A percentile compares a stretch with the other conserved stretches of the same genome.
These are phyloP conservation scores for Apiotrichum akiyoshidainum DNA, from an alignment of 1,284 basidiomycete genomes.

Conservation along the genomic window DNA sequence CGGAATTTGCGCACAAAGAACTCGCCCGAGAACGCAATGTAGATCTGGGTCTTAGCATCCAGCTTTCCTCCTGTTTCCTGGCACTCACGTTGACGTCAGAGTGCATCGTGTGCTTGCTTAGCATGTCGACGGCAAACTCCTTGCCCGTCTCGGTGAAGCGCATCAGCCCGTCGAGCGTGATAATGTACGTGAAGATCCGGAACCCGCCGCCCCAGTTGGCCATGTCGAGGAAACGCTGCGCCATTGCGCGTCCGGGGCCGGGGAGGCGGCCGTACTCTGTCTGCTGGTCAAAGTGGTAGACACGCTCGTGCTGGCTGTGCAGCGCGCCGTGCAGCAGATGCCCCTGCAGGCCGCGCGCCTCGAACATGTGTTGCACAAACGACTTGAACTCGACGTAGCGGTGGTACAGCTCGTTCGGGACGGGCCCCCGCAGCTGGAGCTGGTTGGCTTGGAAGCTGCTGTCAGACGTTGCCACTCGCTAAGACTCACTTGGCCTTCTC, in stretches of 20 bases:
- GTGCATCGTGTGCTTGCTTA: constrained; percentile 59
- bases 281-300: constrained; percentile 53
- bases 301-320: constrained; percentile 53
- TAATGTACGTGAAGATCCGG: constrained; percentile 55
- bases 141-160: constrained; percentile 57
- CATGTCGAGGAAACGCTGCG: constrained; percentile 52
- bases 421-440: constrained; percentile 54
- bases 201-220: constrained; percentile 53
- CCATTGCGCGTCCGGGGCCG: constrained; percentile 37
- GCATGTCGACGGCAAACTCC: constrained; percentile 55
- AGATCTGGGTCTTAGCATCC: constrained; percentile 24
- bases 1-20: constrained; percentile 29
- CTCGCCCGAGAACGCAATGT: constrained; percentile 45
- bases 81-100: constrained; percentile 52
- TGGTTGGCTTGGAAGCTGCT: constrained; percentile 55
- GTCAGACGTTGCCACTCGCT: constrained; percentile 2
- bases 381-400: constrained; percentile 55
- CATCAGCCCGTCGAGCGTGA: constrained; percentile 55
- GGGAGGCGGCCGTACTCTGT: constrained; percentile 50
- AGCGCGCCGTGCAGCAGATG: constrained; percentile 51
- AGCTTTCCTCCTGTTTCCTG: neutral
- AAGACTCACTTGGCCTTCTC: constrained; percentile 39
- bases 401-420: constrained; percentile 54
- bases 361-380: constrained; percentile 55
- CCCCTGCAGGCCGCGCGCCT: constrained; percentile 49